phyloP scores from a whole-genome alignment of 139 green algal species.

The Chlorella sorokiniana region DNA sequence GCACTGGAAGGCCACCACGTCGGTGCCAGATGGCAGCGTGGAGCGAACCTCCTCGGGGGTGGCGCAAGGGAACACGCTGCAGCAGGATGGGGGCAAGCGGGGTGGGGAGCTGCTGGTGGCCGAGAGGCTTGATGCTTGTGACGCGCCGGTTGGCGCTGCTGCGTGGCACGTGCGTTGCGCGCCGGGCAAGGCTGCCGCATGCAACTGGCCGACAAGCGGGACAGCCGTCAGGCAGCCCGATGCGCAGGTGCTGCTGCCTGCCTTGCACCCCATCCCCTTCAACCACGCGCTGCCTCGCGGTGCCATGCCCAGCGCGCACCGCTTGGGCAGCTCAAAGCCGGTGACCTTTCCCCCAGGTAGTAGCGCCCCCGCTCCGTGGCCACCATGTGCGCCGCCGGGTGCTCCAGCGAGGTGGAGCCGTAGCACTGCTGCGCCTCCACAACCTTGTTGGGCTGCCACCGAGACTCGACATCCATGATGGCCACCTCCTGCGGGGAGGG shows the following conservation, averaged over 20 bases:
- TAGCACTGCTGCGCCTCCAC: conserved; percentile 82
- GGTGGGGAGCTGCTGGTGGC: neutral
- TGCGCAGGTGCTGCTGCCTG: neutral
- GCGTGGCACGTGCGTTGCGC: neutral
- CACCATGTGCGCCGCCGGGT: conserved; percentile 92
- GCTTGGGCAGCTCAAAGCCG: conserved; percentile 79
- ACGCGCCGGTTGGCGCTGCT: neutral
- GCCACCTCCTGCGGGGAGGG: no score
- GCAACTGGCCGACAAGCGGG: no score
- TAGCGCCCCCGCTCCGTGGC: conserved; percentile 81
- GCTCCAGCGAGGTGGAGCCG: conserved; percentile 85
- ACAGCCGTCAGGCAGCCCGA: neutral
- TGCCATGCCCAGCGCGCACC: conserved; percentile 1
- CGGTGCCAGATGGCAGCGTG: conserved; percentile 68
- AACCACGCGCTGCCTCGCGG: neutral
- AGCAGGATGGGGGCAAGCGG: neutral
- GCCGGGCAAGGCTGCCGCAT: no score
- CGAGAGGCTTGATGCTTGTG: neutral
- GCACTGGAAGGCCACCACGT: conserved; percentile 95
- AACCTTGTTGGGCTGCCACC: conserved; percentile 82
- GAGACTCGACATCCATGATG: conserved; percentile 79
- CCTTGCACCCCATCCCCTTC: neutral
- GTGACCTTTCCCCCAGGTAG: conserved; percentile 67
- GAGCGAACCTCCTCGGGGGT: conserved; percentile 67
- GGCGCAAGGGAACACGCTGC: conserved; percentile 81